These are phyloP conservation scores for Chamaenerion angustifolium DNA, from an alignment of 345 rosid genomes.

Conservation along the genomic window DNA sequence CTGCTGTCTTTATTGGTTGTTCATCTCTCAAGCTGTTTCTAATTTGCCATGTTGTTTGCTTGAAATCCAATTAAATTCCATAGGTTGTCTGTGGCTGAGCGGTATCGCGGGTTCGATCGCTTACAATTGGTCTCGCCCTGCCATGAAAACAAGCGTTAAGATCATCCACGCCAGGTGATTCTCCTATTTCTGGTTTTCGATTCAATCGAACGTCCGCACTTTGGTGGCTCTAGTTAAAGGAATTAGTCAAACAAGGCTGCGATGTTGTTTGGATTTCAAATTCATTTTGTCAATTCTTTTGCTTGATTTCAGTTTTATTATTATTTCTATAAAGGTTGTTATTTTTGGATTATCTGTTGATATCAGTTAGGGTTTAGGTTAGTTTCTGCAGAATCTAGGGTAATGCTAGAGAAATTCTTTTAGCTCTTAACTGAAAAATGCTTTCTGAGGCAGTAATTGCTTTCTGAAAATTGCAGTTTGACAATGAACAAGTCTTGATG, in stretches of 20 bases:
- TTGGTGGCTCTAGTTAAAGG: not conserved
- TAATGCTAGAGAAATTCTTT: not conserved
- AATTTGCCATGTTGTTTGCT: not conserved
- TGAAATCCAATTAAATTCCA: not conserved
- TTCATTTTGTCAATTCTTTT: too few relatives aligned
- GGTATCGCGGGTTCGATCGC: conserved; percentile 82
- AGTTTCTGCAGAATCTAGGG: not conserved
- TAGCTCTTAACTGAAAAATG: too few relatives aligned
- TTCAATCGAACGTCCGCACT: too few relatives aligned
- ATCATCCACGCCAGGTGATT: conserved; percentile 83
- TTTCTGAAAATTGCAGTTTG: too few relatives aligned
- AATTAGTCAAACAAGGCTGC: too few relatives aligned
- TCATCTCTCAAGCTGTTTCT: not conserved
- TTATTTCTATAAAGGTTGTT: too few relatives aligned
- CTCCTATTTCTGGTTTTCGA: not conserved
- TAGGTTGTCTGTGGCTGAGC: conserved; percentile 82
- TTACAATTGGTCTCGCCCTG: conserved; percentile 95
- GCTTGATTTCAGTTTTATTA: too few relatives aligned
- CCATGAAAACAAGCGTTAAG: conserved; percentile 92
- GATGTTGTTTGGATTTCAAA: too few relatives aligned
- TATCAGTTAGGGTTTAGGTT: not conserved
- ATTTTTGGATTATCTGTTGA: too few relatives aligned
- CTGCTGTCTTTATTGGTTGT: not conserved
- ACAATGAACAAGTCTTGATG: too few relatives aligned
- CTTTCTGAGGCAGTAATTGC: too few relatives aligned